A percentile compares a stretch with the other conserved stretches of the same genome.
These are phyloP conservation scores for Pythium diclinum DNA, from an alignment of 352 stramenopile species.

Conservation along the genomic window DNA sequence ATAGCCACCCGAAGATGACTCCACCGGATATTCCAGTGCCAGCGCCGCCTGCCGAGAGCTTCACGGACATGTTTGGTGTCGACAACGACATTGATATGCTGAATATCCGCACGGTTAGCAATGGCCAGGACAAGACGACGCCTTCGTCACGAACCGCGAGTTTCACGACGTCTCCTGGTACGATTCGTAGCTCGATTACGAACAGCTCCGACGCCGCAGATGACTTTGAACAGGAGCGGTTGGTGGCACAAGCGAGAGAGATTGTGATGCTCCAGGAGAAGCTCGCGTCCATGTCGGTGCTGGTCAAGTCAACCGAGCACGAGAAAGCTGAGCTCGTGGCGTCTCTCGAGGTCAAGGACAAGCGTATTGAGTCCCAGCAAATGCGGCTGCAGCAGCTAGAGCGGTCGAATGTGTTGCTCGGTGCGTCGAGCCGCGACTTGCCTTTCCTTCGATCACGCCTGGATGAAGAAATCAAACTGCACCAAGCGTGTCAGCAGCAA, in stretches of 20 bases:
- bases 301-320: conserved; percentile 59
- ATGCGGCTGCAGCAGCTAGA: conserved; percentile 63
- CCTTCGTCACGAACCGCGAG: conserved; percentile 13
- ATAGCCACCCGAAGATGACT: not conserved
- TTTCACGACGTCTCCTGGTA: conserved; percentile 11
- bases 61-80: conserved; percentile 2
- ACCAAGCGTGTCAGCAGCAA: conserved; percentile 43
- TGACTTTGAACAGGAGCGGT: conserved; percentile 50
- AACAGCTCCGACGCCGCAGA: not conserved
- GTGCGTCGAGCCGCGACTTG: conserved; percentile 45
- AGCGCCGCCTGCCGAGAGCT: not conserved
- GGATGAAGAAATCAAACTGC: conserved; percentile 45
- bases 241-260: conserved; percentile 64
- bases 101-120: not conserved
- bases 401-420: conserved; percentile 48
- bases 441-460: conserved; percentile 41
- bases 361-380: conserved; percentile 67
- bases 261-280: conserved; percentile 74
- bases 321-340: conserved; percentile 53
- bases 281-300: conserved; percentile 54
- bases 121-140: not conserved
- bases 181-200: conserved; percentile 5
- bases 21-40: not conserved
- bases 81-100: not conserved
- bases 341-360: conserved; percentile 74